Evolutionary conservation across 1,284 basidiomycete species (phyloP).

Genomic region (Thelephora terrestris): DNA sequence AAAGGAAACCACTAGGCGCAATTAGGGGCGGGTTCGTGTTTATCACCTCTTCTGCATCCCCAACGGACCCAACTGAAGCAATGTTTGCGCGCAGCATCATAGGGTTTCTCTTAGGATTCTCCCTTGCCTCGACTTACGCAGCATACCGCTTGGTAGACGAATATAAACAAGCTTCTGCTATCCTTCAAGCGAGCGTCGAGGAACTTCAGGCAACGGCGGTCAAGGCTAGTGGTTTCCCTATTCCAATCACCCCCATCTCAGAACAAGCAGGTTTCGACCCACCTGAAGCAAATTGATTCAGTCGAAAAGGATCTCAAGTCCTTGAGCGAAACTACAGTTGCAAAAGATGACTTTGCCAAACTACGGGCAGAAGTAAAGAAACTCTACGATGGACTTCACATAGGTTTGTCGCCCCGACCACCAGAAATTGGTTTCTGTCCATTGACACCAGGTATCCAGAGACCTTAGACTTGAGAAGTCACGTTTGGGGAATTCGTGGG

Average conservation of each 20-base stretch:
- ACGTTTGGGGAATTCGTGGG: conserved; percentile 80
- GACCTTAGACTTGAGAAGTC: conserved; percentile 65
- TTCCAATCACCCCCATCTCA: neutral
- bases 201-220: conserved; percentile 78
- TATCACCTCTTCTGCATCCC: neutral
- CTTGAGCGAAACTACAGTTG: conserved; percentile 51
- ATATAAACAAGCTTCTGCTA: conserved; percentile 77
- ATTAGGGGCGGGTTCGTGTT: conserved; percentile 71
- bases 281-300: conserved; percentile 76
- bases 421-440: conserved; percentile 1
- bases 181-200: conserved; percentile 78
- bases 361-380: conserved; percentile 79
- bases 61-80: neutral
- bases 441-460: conserved; percentile 30
- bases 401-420: conserved; percentile 38
- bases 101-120: conserved; percentile 86
- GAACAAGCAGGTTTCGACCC: conserved; percentile 59
- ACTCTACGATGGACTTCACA: conserved; percentile 69
- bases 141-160: conserved; percentile 86
- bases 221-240: conserved; percentile 35
- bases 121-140: conserved; percentile 72
- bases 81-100: conserved; percentile 47
- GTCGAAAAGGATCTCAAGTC: conserved; percentile 85
- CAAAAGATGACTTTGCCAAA: conserved; percentile 71
- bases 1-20: conserved; percentile 76